Conservation (phyloP, 306 rosid genomes). For the Trichosanthes truncata region DNA sequence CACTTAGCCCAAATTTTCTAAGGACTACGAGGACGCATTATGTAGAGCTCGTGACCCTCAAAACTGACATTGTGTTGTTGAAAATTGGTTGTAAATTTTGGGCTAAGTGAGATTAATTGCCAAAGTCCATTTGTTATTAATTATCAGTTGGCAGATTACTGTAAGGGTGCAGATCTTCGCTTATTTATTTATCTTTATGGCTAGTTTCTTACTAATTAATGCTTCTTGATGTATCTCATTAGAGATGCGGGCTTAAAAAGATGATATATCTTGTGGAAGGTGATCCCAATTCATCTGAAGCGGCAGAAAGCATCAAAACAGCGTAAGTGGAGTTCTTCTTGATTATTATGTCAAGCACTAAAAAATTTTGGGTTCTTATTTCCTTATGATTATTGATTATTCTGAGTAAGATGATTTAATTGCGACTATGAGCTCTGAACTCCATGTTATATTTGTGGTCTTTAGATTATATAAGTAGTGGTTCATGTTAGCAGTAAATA, state of each 20-base stretch:
- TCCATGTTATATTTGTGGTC: neutral
- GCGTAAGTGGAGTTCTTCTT: conserved; percentile 43
- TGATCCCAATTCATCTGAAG: conserved; percentile 89
- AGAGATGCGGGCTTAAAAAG: conserved; percentile 93
- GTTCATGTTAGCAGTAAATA: neutral
- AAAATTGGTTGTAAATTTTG: neutral
- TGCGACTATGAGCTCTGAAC: neutral
- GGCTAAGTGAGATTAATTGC: neutral
- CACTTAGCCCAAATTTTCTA: neutral
- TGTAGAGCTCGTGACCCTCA: neutral
- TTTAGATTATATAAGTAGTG: neutral
- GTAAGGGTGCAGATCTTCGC: neutral
- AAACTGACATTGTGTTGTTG: neutral
- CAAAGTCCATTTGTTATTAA: neutral
- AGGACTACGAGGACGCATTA: neutral
- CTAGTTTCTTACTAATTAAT: neutral
- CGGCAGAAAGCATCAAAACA: conserved; percentile 90
- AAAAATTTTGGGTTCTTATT: no score
- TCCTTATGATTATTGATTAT: neutral
- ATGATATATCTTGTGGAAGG: conserved; percentile 96
- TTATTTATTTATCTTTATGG: conserved; percentile 2
- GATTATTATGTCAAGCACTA: neutral
- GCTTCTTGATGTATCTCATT: conserved; percentile 21
- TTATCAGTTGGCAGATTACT: neutral
- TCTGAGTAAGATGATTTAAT: neutral